Evolutionary conservation across 2,329 filamentous ascomycete species (phyloP), one percentile per base, ranked within the genome.

Genomic region (Amauroascus niger): DNA sequence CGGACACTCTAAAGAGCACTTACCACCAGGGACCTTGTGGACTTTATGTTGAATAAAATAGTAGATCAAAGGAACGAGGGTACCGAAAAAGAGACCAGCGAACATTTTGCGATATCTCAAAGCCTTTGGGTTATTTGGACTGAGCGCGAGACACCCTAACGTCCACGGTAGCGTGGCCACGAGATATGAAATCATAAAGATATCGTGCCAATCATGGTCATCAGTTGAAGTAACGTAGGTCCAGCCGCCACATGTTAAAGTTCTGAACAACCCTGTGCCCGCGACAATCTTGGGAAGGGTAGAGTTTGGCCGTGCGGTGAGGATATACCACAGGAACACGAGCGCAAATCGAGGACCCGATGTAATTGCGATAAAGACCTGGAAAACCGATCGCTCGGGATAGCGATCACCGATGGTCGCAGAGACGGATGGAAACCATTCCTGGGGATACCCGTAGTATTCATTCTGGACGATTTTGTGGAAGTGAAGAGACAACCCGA

Each of bases 1-100:
- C 47, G 11, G n/a, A 49, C 30, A 18, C 26, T 20, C 28, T 20
- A 18, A 18, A 33, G 2, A 30, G 7, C 47, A 63, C 83, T 70
- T 76, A 97, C 91, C 93, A 78, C 93, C 93, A 55, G 93, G 78
- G 57, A 97, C 82, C 56, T 84, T 88, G 69, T 98, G 89, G 50
- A 98, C 87, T 72, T 98, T 98, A 77, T 98, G 93, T 70, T 96
- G 93, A 59, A 98, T 95, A 68, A 96, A 98, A 69, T 89, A 98
- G 75, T 96, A 97, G 18, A 97, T 79, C 67, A 98, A 75, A 28
- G 90, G 90, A 46, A 96, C 79, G 28, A 98, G 78, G 3, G 89
- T 94, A 50, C 85, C 88, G 65, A 97, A 98, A 74, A 98, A 98
- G 39, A 83, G 78, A 30, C 80, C 76, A 3, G 87, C 88, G 52